Evolutionary conservation across 495 filamentous ascomycete species (phyloP).

Genomic region (Aspergillus sclerotiicarbonarius): DNA sequence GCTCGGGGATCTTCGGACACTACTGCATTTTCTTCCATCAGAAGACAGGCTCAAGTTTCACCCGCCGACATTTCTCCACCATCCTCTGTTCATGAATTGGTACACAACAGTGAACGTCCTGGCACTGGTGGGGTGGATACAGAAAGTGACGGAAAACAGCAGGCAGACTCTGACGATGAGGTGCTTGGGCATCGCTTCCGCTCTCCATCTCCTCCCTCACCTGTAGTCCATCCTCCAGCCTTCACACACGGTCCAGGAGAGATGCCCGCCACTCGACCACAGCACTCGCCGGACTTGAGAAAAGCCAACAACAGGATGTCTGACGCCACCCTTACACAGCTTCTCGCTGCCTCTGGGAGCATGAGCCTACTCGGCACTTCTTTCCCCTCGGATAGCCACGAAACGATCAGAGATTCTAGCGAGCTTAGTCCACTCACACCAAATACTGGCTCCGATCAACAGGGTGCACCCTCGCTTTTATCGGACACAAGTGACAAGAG

Average conservation of each 20-base stretch:
- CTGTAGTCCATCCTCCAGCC: constrained; percentile 70
- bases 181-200: constrained; percentile 48
- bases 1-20: constrained; percentile 57
- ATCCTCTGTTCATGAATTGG: constrained; percentile 44
- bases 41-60: constrained; percentile 24
- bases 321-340: constrained; percentile 70
- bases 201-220: constrained; percentile 61
- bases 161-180: constrained; percentile 18
- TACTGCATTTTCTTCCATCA: constrained; percentile 27
- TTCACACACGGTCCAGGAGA: constrained; percentile 70
- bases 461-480: not conserved
- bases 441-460: constrained; percentile 4
- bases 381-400: constrained; percentile 30
- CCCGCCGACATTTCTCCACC: constrained; percentile 31
- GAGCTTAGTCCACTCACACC: constrained; percentile 4
- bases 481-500: constrained; percentile 26
- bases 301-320: constrained; percentile 80
- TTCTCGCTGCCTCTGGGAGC: constrained; percentile 61
- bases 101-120: constrained; percentile 20
- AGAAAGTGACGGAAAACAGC: constrained; percentile 51
- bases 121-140: constrained; percentile 36
- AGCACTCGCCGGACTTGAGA: constrained; percentile 70
- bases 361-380: constrained; percentile 37
- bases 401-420: constrained; percentile 14
- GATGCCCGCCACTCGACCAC: constrained; percentile 64